Conservation (phyloP, 2,329 filamentous ascomycete species). For the Arthroderma sp. region DNA sequence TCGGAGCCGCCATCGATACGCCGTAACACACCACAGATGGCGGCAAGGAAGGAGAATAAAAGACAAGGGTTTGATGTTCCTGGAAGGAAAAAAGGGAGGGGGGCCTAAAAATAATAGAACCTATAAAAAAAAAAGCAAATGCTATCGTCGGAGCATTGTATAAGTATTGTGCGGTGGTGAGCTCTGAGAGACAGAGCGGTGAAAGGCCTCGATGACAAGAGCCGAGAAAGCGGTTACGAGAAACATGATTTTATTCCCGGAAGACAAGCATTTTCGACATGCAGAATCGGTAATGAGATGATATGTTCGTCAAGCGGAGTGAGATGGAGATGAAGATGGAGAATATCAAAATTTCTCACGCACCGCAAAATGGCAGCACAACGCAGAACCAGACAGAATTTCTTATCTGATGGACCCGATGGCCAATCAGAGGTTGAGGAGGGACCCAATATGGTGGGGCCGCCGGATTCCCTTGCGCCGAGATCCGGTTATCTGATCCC, state of each 20-base stretch:
- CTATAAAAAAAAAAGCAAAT: not conserved
- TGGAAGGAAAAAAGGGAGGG: not conserved
- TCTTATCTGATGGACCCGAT: too few species aligned
- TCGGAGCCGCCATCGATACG: not conserved
- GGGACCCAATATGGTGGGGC: not conserved
- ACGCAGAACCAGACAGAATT: too few species aligned
- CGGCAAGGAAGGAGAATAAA: too few species aligned
- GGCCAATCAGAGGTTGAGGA: too few species aligned
- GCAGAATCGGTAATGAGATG: too few species aligned
- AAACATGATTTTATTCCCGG: too few species aligned
- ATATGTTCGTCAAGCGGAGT: too few species aligned
- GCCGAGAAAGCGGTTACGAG: too few species aligned
- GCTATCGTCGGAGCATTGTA: slow-evolving; percentile 21
- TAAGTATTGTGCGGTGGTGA: not conserved
- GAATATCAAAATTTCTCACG: too few species aligned
- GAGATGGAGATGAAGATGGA: too few species aligned
- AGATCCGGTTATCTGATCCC: slow-evolving; percentile 33
- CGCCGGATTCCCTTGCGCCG: slow-evolving; percentile 10
- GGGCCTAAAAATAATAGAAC: not conserved
- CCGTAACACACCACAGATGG: not conserved
- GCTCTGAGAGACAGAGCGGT: not conserved
- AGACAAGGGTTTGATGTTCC: not conserved
- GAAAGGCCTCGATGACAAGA: not conserved
- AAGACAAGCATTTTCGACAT: too few species aligned
- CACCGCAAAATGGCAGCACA: too few species aligned